Percentiles rank a stretch among this genome's conserved stretches.
These are phyloP conservation scores for Thermochaetoides thermophila DNA, from an alignment of 495 filamentous ascomycete species.

Conservation along the genomic window DNA sequence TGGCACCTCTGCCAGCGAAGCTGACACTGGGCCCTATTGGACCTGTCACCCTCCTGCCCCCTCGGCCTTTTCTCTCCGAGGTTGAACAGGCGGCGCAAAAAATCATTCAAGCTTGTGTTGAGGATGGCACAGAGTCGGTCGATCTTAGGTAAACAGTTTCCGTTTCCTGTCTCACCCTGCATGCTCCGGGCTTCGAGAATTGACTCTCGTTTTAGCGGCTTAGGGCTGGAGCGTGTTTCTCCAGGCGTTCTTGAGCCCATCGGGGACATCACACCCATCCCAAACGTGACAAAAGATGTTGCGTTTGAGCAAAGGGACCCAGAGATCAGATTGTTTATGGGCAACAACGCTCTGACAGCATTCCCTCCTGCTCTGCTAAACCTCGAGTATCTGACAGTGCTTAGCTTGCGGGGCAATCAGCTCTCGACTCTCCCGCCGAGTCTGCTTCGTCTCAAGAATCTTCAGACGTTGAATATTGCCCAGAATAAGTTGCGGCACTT, in stretches of 20 bases:
- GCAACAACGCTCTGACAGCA: constrained; percentile 40
- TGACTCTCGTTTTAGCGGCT: constrained; percentile 14
- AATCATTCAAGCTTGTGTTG: constrained; percentile 41
- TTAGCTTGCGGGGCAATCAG: constrained; percentile 59
- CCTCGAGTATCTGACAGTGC: constrained; percentile 44
- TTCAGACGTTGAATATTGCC: constrained; percentile 55
- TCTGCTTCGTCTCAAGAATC: constrained; percentile 46
- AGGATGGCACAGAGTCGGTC: constrained; percentile 43
- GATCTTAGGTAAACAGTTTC: constrained; percentile 44
- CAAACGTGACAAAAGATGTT: constrained; percentile 23
- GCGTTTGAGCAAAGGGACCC: constrained; percentile 30
- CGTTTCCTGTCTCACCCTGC: neutral
- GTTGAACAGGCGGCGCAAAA: constrained; percentile 19
- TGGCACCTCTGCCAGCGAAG: constrained; percentile 8
- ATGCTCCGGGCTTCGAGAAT: too few relatives aligned
- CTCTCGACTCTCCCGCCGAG: constrained; percentile 48
- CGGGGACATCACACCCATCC: constrained; percentile 40
- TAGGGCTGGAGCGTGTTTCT: constrained; percentile 23
- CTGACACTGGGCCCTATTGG: constrained; percentile 1
- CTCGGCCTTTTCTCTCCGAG: constrained; percentile 6
- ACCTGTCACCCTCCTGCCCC: neutral
- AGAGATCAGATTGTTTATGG: constrained; percentile 47
- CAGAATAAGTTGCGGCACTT: constrained; percentile 53
- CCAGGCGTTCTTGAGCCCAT: constrained; percentile 40
- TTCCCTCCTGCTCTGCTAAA: constrained; percentile 39